Evolutionary conservation across 2,329 filamentous ascomycete genomes (phyloP).

Genomic region (Alternaria metachromatica): DNA sequence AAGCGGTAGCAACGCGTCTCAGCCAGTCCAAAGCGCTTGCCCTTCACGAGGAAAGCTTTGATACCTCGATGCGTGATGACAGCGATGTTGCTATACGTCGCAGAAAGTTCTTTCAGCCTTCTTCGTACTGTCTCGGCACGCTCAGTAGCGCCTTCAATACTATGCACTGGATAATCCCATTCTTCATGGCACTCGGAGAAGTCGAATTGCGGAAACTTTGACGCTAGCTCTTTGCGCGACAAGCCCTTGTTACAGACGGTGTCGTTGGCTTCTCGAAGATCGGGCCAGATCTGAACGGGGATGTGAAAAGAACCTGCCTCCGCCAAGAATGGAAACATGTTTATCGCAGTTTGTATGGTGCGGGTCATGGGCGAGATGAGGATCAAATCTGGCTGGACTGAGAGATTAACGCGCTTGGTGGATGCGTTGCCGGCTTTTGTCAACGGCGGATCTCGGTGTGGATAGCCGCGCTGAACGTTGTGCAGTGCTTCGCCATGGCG

Average conservation of each 20-base stretch:
- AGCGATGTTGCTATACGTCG: slow-evolving; percentile 15
- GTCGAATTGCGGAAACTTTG: slow-evolving; percentile 24
- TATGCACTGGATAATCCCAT: slow-evolving; percentile 26
- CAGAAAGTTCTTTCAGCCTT: slow-evolving; percentile 15
- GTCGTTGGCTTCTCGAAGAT: slow-evolving; percentile 30
- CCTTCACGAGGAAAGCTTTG: slow-evolving; percentile 24
- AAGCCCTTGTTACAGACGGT: slow-evolving; percentile 24
- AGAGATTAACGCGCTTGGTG: slow-evolving; percentile 16
- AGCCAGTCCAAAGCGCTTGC: slow-evolving; percentile 19
- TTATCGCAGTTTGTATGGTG: slow-evolving; percentile 31
- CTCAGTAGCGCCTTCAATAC: slow-evolving; percentile 3
- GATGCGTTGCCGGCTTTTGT: slow-evolving; percentile 17
- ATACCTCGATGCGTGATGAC: slow-evolving; percentile 30
- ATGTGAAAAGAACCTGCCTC: neutral
- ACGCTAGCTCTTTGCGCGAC: slow-evolving; percentile 13
- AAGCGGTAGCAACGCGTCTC: slow-evolving; percentile 26
- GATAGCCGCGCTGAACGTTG: slow-evolving; percentile 24
- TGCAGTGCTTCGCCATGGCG: slow-evolving; percentile 31
- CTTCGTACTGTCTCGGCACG: slow-evolving; percentile 24
- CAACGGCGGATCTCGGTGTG: slow-evolving; percentile 27
- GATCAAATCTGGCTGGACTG: slow-evolving; percentile 21
- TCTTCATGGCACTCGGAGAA: slow-evolving; percentile 19
- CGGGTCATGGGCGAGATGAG: slow-evolving; percentile 34
- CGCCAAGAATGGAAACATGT: slow-evolving; percentile 22
- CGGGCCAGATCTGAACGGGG: slow-evolving; percentile 27